Evolutionary conservation across 2,329 filamentous ascomycete species (phyloP).

Genomic region (Fusarium albosuccineum): DNA sequence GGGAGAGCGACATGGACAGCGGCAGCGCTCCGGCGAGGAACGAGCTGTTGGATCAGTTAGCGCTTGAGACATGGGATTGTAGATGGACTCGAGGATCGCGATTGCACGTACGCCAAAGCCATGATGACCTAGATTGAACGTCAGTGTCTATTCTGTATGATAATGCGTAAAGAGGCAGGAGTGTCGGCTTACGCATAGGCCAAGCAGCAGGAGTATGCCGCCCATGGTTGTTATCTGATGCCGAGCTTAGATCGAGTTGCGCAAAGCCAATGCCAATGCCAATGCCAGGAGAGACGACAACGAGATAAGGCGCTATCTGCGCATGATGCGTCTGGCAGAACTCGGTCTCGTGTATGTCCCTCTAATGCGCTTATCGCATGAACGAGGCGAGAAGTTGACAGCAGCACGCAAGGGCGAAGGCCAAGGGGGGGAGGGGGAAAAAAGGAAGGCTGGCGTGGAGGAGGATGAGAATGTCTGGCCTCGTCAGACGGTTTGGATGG

Average conservation of each 20-base stretch:
- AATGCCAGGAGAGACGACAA: slow-evolving; percentile 21
- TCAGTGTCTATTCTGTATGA: slow-evolving; percentile 37
- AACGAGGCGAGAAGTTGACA: slow-evolving; percentile 15
- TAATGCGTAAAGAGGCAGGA: neutral
- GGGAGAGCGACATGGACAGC: slow-evolving; percentile 87
- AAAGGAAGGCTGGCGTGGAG: slow-evolving; percentile 32
- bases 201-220: slow-evolving; percentile 56
- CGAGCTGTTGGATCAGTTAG: slow-evolving; percentile 70
- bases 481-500: slow-evolving; percentile 26
- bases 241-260: slow-evolving; percentile 25
- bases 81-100: slow-evolving; percentile 26
- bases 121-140: slow-evolving; percentile 62
- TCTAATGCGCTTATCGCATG: slow-evolving; percentile 19
- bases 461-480: slow-evolving; percentile 42
- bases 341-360: slow-evolving; percentile 8
- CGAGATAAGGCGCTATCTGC: slow-evolving; percentile 36
- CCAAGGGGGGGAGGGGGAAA: neutral
- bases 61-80: slow-evolving; percentile 16
- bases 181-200: slow-evolving; percentile 55
- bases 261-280: slow-evolving; percentile 9
- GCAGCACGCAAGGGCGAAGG: slow-evolving; percentile 24
- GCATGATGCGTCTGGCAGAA: slow-evolving; percentile 37
- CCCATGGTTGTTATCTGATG: slow-evolving; percentile 51
- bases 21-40: slow-evolving; percentile 94
- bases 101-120: slow-evolving; percentile 67